Base-by-base conservation (phyloP, 1,139 yeast species). In the Kodamaea fungicola region DNA sequence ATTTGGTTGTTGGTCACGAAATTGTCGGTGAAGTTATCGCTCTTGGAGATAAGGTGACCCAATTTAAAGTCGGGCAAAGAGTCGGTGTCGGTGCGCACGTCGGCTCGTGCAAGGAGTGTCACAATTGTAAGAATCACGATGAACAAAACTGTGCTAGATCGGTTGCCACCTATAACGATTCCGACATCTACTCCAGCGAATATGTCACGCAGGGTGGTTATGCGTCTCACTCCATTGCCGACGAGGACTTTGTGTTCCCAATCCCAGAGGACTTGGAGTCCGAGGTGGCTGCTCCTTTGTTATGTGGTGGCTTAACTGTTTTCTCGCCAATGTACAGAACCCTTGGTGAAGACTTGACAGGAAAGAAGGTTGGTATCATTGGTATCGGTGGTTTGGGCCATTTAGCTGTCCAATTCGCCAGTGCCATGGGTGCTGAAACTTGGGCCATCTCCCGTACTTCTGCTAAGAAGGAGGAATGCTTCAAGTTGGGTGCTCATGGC, bases 241-340 rank as follows among this genome's bases (percentile, higher is more conserved):
- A 73, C 51, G 78, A 76, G 48, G 61, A 67, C 39, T 76, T 74
- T 50, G 78, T 66, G 6, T 72, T 79, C 57, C 69, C 71, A 21
- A 72, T 80, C 41, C 87, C 87, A 16, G 80, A 78, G n/a, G 56
- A 42, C 16, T 52, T 78, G 42, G 58, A 63, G 13, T 57, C 71
- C 21, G 66, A 61, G 37, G 56, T 61, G 36, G 85, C 79, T 28
- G 84, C 83, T 12, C 85, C 86, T 21, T 65, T 81, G 53, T 61
- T 80, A 64, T 81, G 87, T 62, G 86, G 80, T 30, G 87, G 87
- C 41, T 63, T 78, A 49, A 81, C 87, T 13, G 78, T 74, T 2
- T 80, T 63, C 59, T 66, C 79, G 5, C 87, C 87, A 30, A 55
- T 80, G 43, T 59, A 56, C 34, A 57, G 67, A 52, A 55, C 60